phyloP scores from a whole-genome alignment of 176 grass and related monocot species.

The Carex cristatella region DNA sequence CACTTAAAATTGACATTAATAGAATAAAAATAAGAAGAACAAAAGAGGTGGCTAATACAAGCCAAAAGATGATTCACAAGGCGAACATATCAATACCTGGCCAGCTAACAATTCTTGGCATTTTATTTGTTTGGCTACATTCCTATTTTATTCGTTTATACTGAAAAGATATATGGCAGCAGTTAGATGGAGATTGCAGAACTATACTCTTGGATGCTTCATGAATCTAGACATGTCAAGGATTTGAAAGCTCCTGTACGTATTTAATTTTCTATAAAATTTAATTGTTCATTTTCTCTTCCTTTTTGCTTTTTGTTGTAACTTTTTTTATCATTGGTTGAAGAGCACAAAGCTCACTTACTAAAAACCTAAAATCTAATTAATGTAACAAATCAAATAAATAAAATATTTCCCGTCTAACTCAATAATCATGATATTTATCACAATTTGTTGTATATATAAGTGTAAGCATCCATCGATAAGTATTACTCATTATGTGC shows the following conservation, averaged over 20 bases:
- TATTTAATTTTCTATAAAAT: background rate
- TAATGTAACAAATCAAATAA: background rate
- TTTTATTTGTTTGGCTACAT: conserved; percentile 31
- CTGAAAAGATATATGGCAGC: conserved; percentile 20
- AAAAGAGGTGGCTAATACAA: conserved; percentile 21
- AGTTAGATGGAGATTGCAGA: conserved; percentile 18
- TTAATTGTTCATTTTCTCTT: background rate
- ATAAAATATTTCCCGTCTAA: background rate
- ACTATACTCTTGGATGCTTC: conserved; percentile 17
- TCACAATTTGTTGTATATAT: background rate
- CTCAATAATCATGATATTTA: background rate
- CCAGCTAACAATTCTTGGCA: conserved; percentile 29
- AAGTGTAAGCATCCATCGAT: background rate
- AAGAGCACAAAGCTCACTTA: background rate
- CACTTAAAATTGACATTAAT: conserved; percentile 12
- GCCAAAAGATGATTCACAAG: conserved; percentile 29
- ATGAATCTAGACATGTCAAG: background rate
- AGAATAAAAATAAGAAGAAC: conserved; percentile 12
- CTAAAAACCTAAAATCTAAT: background rate
- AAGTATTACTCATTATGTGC: background rate
- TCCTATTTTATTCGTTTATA: conserved; percentile 29
- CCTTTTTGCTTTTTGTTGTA: background rate
- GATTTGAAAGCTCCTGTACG: background rate
- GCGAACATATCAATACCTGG: conserved; percentile 31
- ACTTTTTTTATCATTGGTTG: background rate